Evolutionary conservation across 495 filamentous ascomycete species (phyloP), one percentile per base, ranked within the genome.

Genomic region (Zalerion maritima): DNA sequence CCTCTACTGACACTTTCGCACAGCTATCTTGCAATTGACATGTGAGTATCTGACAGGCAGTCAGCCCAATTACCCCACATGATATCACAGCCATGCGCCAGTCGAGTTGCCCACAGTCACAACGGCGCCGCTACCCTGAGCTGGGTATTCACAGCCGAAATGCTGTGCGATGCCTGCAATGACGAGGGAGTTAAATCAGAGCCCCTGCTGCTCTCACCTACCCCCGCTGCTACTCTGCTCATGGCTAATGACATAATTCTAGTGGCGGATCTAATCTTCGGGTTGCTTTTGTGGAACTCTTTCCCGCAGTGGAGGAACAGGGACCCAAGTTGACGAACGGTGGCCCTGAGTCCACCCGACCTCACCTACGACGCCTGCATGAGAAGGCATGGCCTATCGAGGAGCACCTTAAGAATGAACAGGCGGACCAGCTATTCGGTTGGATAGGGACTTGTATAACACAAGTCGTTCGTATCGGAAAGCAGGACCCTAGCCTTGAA

Each of bases 401-500:
- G 22, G 78, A 89, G 15, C 68, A 82, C 42, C 57, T 89, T 27
- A 86, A 86, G 43, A 75, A 69, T 49, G 69, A 80, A 30, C 70
- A 81, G 27, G 73, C 77, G 2, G 78, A 83, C 31, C 70, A 72
- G 32, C 45, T 87, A 2, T 91, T 87, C 45, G 52, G 58, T 3
- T 91, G 81, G 81, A 79, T 91, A 35, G 80, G 81, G 3, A 61
- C 69, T 32, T 75, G 73, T 40, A 79, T 87, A 30, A 75, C 72
- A 6, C 63, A 81, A 32, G 76, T 86, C 9, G 73, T 91, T 8
- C 57, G 42, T 24, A 44, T 50, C 28, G 64, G 55, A 4, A 35
- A 36, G 6, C 36, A 47, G 24, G 29, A 26, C 9, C n/a, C n/a
- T n/a, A n/a, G n/a, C 45, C 55, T 23, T n/a, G n/a, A n/a, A n/a